Conservation (phyloP, 139 green algal species). For the Ostreobium quekettii region DNA sequence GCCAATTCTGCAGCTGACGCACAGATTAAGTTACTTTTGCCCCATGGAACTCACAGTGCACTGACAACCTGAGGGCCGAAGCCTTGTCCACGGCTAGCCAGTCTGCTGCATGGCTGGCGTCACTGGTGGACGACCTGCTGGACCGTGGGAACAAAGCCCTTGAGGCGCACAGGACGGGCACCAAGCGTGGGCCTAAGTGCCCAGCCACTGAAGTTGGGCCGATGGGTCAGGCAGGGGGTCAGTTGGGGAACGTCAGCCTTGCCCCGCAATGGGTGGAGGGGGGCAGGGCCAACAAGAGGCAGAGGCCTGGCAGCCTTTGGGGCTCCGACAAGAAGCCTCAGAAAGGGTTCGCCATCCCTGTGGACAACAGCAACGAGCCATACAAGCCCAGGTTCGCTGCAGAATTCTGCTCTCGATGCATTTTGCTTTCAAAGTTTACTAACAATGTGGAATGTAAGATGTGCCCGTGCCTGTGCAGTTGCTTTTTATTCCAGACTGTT, state of each 20-base stretch:
- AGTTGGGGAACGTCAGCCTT: neutral
- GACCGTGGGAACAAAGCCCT: neutral
- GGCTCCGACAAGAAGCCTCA: neutral
- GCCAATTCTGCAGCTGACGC: too few relatives aligned
- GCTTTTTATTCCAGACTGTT: too few relatives aligned
- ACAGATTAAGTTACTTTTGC: too few relatives aligned
- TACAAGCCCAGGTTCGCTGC: neutral
- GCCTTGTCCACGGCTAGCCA: too few relatives aligned
- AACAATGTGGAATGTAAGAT: neutral
- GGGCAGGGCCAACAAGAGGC: neutral
- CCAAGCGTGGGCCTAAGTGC: too few relatives aligned
- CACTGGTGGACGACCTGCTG: neutral
- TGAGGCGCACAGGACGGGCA: neutral
- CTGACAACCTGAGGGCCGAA: too few relatives aligned
- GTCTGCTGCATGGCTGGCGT: conserved; percentile 10
- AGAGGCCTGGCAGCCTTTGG: neutral
- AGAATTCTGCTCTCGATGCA: neutral
- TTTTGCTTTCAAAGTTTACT: neutral
- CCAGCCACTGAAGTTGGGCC: too few relatives aligned
- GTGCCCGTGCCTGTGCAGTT: neutral
- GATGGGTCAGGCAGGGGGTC: too few relatives aligned
- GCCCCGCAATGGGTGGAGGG: neutral
- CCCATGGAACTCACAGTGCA: too few relatives aligned
- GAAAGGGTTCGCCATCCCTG: neutral
- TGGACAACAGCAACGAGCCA: neutral